Evolutionary conservation across 2,329 filamentous ascomycete species (phyloP), one percentile per base, ranked within the genome.

Genomic region (Coniochaeta prunicola): DNA sequence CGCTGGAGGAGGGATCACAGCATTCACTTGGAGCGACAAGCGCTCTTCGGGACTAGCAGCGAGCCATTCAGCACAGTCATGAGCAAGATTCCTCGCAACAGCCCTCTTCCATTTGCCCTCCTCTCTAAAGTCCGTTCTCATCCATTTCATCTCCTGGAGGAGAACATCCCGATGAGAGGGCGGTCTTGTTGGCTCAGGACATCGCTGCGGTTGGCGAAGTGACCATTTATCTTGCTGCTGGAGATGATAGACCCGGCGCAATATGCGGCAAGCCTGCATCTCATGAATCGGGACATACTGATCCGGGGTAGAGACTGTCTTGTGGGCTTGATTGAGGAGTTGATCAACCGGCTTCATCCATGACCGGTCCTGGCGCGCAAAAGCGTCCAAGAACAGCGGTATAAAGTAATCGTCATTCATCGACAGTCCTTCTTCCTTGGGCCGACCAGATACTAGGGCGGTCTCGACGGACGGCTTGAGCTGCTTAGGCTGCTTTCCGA

Each of bases 201-300:
- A 90, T 59, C 92, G 88, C 69, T 96, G 91, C 48, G 92, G 86
- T 68, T 99, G 94, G 57, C 93, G 84, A 53, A 99, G 74, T 5
- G 92, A 94, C 93, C 94, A 97, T 67, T 93, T 89, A 65, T 96
- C 92, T 33, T 88, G 86, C 67, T 93, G 91, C 68, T 99, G 94
- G 28, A 97, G 78, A 62, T 93, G 87, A 69, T 97, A 96, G 2
- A 99, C 91, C 15, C 91, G 82, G 59, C 91, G 87, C 4, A 97
- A 73, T 31, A 96, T 90, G 59, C 91, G 88, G 67, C 91, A 94
- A 57, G 96, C 91, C 71, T 96, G 91, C 59, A 89, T 87, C 66
- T 97, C 92, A 55, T 91, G 85, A 42, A 96, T 85, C 48, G 91
- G 88, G 1, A 96, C 83, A 59, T 91, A 87, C 56, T 92, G 87